Base-by-base conservation (phyloP, 352 stramenopile species). In the Phytophthora capsici region DNA sequence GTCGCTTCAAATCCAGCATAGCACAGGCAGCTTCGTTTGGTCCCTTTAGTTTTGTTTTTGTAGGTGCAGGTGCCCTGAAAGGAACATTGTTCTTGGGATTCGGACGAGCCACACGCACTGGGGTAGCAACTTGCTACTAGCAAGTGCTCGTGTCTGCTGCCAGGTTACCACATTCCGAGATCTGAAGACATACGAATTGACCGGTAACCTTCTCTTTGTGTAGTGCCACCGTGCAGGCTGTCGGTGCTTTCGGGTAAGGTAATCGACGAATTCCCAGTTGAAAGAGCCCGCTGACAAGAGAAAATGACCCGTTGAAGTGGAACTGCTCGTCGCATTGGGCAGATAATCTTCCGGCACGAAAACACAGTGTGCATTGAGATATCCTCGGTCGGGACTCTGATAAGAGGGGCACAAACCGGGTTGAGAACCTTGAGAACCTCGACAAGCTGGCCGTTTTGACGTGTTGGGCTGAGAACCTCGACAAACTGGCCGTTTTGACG, bases 281-380 rank as follows among this genome's bases (percentile, higher is more conserved):
- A 38, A n/a, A 38, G 32, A 64, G 2, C 9, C 51, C 14, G 48
- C 32, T 17, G 46, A 37, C 16, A 26, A 40, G 12, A 65, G 40
- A 17, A 47, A 37, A 23, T 36, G 54, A 28, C 47, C 47, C 32
- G 14, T 19, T 69, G 44, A 43, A 17, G 23, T 32, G 16, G 65
- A 69, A 17, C 50, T 36, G 16, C 65, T 66, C 20, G 36, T 47
- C 23, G 23, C 59, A 44, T 52, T 52, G 7, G 26, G 28, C 9
- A 68, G 22, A 19, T 49, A 69, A 46, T 87, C 71, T 64, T 88
- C 82, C 20, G 81, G 71, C 17, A 88, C 80, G 26, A 93, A 89
- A 13, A 93, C 69, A 55, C 84, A 93, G 64, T 93, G 84, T 26
- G 82, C 73, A 52, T 93, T 91, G 25, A 93, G 49, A 71, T 87